Evolutionary conservation across 108 stramenopile species (phyloP), one percentile per base, ranked within the genome.

Genomic region (Nitzschia sp.): DNA sequence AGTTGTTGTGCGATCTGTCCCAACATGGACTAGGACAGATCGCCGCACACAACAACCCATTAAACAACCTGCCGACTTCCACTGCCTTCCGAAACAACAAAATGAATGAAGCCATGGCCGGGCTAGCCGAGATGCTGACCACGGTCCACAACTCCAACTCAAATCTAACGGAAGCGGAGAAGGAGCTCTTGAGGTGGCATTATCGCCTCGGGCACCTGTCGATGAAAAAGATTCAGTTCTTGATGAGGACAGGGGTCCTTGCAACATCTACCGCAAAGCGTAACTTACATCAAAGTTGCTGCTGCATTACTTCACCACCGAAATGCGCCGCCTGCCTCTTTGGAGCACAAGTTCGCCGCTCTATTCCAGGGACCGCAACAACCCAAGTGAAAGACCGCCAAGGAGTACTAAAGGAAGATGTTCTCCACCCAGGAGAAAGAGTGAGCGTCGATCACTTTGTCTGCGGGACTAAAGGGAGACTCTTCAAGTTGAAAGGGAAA

Each of bases 391-490:
- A 33, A 4, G 71, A 60, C 19, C 19, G 35, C 25, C n/a, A 36
- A 63, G 3, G 71, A n/a, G 13, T 31, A 6, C 47, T 78, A 6
- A 67, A 59, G 27, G 11, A 67, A 1, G 61, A 60, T 0, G 46
- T 70, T 0, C 62, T 80, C 1, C 23, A 30, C 21, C 79, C 84
- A 34, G 80, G 80, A 9, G 53, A 80, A 19, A 3, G 29, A 24
- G 74, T 85, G 13, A 75, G 70, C 6, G 66, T 77, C 26, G 84
- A 85, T 48, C 77, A 74, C 3, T 81, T 64, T 28, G 31, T 78
- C 19, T 75, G 46, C 31, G 17, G 35, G 2, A 53, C 45, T 4
- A 15, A 23, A 19, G 82, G 82, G 25, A 69, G 77, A 5, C 70
- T 70, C 0, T 64, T 66, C 11, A 19, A 57, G 18, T 54, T 72